A percentile compares a stretch with the other conserved stretches of the same genome.
phyloP scores from a whole-genome alignment of 768 basidiomycete genomes.

The Dacryopinax primogenitus region DNA sequence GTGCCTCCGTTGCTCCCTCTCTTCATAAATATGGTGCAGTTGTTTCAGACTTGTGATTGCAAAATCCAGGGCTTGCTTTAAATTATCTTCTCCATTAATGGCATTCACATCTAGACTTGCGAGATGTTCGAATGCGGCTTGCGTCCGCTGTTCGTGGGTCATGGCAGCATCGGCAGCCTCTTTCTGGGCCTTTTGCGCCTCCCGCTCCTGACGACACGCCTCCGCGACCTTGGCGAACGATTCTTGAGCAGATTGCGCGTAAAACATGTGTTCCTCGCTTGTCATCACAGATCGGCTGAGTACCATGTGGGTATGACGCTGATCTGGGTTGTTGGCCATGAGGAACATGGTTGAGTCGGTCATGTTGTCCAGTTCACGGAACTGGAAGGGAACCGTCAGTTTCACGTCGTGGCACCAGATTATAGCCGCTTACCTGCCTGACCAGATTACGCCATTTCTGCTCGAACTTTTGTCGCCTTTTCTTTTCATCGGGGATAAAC shows the following conservation, averaged over 20 bases:
- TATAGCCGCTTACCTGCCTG: background rate
- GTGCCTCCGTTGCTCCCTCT: constrained; percentile 14
- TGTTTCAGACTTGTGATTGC: constrained; percentile 16
- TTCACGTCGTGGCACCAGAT: background rate
- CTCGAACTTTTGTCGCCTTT: constrained; percentile 15
- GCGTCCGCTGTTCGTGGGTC: background rate
- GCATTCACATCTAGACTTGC: background rate
- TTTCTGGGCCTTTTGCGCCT: background rate
- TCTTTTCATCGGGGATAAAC: constrained; percentile 14
- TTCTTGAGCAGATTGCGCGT: constrained; percentile 13
- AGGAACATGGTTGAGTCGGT: constrained; percentile 17
- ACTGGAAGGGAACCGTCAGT: constrained; percentile 3
- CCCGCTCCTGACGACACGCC: constrained; percentile 10
- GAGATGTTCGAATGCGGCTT: background rate
- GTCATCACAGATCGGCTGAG: constrained; percentile 13
- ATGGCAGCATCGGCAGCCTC: background rate
- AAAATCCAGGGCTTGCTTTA: constrained; percentile 14
- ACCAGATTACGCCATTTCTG: constrained; percentile 17
- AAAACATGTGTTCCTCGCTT: constrained; percentile 10
- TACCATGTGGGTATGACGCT: constrained; percentile 14
- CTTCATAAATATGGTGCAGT: constrained; percentile 16
- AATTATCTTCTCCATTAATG: constrained; percentile 13
- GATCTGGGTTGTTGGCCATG: constrained; percentile 10
- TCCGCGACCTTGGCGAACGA: constrained; percentile 12
- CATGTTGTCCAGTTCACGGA: constrained; percentile 17